phyloP scores from a whole-genome alignment of 2,329 filamentous ascomycete genomes.

The Zarea fungicola region DNA sequence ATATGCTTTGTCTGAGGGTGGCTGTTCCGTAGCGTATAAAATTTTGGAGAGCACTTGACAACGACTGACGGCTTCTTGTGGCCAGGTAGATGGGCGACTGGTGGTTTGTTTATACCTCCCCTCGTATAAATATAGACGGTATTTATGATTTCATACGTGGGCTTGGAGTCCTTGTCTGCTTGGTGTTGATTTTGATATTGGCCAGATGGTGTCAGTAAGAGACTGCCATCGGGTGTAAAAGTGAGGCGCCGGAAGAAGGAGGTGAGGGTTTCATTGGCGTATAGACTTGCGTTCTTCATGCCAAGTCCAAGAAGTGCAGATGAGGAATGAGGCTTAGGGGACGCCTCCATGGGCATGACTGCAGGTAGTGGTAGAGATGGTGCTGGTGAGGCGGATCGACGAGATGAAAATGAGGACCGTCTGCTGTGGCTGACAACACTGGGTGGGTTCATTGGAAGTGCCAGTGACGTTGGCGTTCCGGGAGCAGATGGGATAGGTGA shows the following conservation, averaged over 20 bases:
- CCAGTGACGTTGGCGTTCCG: slow-evolving; percentile 83
- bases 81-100: slow-evolving; percentile 88
- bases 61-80: slow-evolving; percentile 98
- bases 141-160: slow-evolving; percentile 82
- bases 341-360: slow-evolving; percentile 89
- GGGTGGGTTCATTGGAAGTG: slow-evolving; percentile 93
- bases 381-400: slow-evolving; percentile 86
- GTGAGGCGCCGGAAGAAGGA: slow-evolving; percentile 94
- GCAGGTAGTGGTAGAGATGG: slow-evolving; percentile 91
- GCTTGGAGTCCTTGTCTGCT: slow-evolving; percentile 60
- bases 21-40: slow-evolving; percentile 72
- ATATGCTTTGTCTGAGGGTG: slow-evolving; percentile 75
- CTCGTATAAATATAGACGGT: slow-evolving; percentile 98
- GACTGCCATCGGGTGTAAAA: slow-evolving; percentile 90
- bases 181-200: slow-evolving; percentile 84
- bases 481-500: slow-evolving; percentile 89
- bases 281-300: slow-evolving; percentile 81
- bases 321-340: slow-evolving; percentile 67
- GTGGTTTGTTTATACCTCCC: slow-evolving; percentile 93
- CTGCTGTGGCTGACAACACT: slow-evolving; percentile 83
- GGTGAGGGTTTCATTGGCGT: slow-evolving; percentile 93
- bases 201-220: slow-evolving; percentile 89
- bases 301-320: slow-evolving; percentile 51
- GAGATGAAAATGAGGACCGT: slow-evolving; percentile 85
- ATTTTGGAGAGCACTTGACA: slow-evolving; percentile 86